Evolutionary conservation across 2,329 filamentous ascomycete genomes (phyloP), one percentile per base, ranked within the genome.

Genomic region (Ophiostoma fasciatum): DNA sequence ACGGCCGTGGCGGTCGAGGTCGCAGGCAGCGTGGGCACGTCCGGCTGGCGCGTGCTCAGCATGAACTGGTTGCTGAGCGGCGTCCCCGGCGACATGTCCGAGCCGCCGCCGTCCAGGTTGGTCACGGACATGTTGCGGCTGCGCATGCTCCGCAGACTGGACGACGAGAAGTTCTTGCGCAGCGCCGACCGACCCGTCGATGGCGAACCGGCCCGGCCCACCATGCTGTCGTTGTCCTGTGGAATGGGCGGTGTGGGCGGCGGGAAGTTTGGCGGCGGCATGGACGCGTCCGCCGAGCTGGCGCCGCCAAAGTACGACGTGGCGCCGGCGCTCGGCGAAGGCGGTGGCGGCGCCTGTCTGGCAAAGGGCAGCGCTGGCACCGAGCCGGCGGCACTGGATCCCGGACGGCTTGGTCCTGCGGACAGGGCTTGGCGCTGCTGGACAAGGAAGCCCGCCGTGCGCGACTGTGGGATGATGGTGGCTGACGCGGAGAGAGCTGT

Each of bases 111-210:
- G 17, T 78, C 73, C 3, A 69, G 48, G 39, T 73, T 66, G 0
- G 72, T 69, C 9, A 75, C 47, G 0, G 83, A 85, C 48, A 87
- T 62, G 43, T 83, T 85, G 33, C 83, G 74, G 40, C 73, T 71
- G 51, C 79, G 82, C 45, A 85, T 61, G 44, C 80, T 82, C 45
- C 71, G 72, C 33, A 82, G 54, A 46, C 78, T 82, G 1, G 75
- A 75, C 0, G 77, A 76, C 0, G 79, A 82, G 44, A 76, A 74
- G 42, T 78, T 80, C 57, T 81, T 82, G 30, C 70, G 64, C 41
- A 79, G 57, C 9, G 50, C 53, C 11, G 69, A 58, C 20, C 60
- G 63, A 21, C 57, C 52, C 9, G 64, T 52, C 1, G 64, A 59
- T 2, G 74, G 73, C 4, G 74, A 78, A 11, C 57, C 61, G 13